phyloP scores from a whole-genome alignment of 2,329 filamentous ascomycete genomes.

The Ceratocystiopsis brevicomis region DNA sequence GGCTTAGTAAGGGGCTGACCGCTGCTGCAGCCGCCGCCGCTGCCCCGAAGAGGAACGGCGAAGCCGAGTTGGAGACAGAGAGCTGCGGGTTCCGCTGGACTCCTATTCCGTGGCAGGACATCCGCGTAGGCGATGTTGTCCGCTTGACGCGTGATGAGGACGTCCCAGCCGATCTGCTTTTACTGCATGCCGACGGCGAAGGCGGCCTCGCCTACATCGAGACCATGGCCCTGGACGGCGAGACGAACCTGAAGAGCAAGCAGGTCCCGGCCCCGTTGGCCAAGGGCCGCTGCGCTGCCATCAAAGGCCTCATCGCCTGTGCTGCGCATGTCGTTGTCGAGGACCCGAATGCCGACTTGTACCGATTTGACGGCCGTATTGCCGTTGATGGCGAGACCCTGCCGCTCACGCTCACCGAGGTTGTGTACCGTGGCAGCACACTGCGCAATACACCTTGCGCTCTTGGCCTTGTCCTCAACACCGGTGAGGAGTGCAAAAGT shows the following conservation, averaged over 20 bases:
- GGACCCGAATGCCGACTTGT: slow-evolving; percentile 60
- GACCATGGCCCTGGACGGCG: slow-evolving; percentile 68
- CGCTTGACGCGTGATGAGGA: slow-evolving; percentile 48
- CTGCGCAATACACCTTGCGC: slow-evolving; percentile 60
- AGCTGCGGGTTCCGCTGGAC: slow-evolving; percentile 29
- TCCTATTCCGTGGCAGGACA: slow-evolving; percentile 23
- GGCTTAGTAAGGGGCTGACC: too few relatives aligned
- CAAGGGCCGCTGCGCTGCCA: slow-evolving; percentile 36
- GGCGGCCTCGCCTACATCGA: slow-evolving; percentile 69
- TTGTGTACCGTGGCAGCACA: slow-evolving; percentile 72
- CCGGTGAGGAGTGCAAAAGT: slow-evolving; percentile 68
- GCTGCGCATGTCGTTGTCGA: slow-evolving; percentile 50
- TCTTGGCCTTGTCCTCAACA: slow-evolving; percentile 69
- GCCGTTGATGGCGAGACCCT: slow-evolving; percentile 34
- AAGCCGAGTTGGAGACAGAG: slow-evolving; percentile 21
- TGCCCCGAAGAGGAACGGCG: background rate
- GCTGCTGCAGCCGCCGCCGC: background rate
- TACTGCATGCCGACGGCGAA: slow-evolving; percentile 59
- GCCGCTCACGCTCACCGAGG: slow-evolving; percentile 62
- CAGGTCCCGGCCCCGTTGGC: slow-evolving; percentile 36
- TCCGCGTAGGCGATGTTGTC: slow-evolving; percentile 31
- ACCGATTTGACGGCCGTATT: slow-evolving; percentile 55
- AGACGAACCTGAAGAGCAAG: slow-evolving; percentile 67
- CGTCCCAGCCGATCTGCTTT: slow-evolving; percentile 63
- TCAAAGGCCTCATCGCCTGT: slow-evolving; percentile 33